Evolutionary conservation across 2,329 filamentous ascomycete genomes (phyloP).

Genomic region (Akanthomyces dipterigenus): DNA sequence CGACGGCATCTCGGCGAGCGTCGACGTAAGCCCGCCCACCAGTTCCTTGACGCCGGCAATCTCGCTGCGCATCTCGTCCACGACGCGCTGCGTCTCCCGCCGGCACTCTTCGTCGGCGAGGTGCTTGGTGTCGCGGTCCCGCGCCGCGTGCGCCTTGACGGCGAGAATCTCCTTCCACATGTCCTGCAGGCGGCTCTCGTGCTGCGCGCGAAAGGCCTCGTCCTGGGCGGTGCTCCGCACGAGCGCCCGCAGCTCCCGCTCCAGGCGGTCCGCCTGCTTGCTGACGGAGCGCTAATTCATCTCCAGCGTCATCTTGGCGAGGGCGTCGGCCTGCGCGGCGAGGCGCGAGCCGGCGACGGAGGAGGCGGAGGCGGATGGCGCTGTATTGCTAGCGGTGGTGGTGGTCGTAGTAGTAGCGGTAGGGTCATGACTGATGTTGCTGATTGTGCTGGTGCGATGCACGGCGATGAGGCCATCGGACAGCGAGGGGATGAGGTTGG

Average conservation of each 20-base stretch:
- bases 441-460: not conserved
- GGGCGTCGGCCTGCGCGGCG: slow-evolving; percentile 23
- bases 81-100: slow-evolving; percentile 16
- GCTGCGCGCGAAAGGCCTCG: slow-evolving; percentile 21
- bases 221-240: slow-evolving; percentile 21
- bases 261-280: slow-evolving; percentile 23
- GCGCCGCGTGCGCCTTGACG: slow-evolving; percentile 22
- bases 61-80: slow-evolving; percentile 18
- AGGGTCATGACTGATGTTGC: not conserved
- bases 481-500: not conserved
- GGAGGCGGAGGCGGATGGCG: not conserved
- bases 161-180: slow-evolving; percentile 26
- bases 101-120: slow-evolving; percentile 17
- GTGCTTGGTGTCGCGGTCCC: not conserved
- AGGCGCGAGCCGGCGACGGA: slow-evolving; percentile 12
- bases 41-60: slow-evolving; percentile 19
- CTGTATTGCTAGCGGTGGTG: not conserved
- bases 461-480: not conserved
- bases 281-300: slow-evolving; percentile 26
- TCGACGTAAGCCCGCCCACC: slow-evolving; percentile 18
- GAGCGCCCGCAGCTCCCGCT: slow-evolving; percentile 24
- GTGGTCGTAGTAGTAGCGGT: not conserved
- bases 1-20: slow-evolving; percentile 19
- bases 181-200: slow-evolving; percentile 24
- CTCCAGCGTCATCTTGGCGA: slow-evolving; percentile 32